Evolutionary conservation across 441 rosid species (phyloP).

Genomic region (Jatropha podagrica): DNA sequence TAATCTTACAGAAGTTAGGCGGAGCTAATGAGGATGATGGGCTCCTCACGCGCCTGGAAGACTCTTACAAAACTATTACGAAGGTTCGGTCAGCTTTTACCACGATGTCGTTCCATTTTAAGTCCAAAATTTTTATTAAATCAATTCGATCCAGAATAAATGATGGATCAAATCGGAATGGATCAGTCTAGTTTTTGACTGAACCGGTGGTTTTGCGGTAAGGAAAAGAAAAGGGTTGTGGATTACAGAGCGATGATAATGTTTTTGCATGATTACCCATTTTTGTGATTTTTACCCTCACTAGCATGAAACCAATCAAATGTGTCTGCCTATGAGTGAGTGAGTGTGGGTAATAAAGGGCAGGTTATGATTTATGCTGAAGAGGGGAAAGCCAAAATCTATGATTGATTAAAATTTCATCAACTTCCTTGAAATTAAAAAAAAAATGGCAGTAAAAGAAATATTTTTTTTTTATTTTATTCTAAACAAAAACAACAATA

Average conservation of each 20-base stretch:
- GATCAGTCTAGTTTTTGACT: too few species aligned
- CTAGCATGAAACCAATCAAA: conserved; percentile 13
- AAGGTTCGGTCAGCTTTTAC: too few species aligned
- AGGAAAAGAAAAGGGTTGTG: background rate
- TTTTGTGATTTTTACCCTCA: background rate
- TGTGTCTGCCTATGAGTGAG: background rate
- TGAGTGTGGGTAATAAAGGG: background rate
- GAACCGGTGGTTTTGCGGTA: too few species aligned
- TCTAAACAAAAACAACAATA: too few species aligned
- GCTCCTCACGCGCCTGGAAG: conserved; percentile 4
- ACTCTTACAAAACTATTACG: too few species aligned
- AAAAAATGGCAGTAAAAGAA: background rate
- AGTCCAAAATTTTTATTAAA: too few species aligned
- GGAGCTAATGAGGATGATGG: background rate
- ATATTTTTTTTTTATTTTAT: background rate
- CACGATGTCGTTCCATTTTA: too few species aligned
- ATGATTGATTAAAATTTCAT: conserved; percentile 3
- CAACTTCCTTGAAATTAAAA: background rate
- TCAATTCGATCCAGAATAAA: too few species aligned
- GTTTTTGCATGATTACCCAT: conserved; percentile 11
- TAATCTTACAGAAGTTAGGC: background rate
- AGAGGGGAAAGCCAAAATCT: background rate
- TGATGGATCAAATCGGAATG: too few species aligned
- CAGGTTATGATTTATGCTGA: background rate
- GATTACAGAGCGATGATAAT: conserved; percentile 3